Percentiles rank a stretch among this genome's conserved stretches.
Evolutionary conservation across 1,284 basidiomycete genomes (phyloP).

Genomic region (Leccinum solheimii): DNA sequence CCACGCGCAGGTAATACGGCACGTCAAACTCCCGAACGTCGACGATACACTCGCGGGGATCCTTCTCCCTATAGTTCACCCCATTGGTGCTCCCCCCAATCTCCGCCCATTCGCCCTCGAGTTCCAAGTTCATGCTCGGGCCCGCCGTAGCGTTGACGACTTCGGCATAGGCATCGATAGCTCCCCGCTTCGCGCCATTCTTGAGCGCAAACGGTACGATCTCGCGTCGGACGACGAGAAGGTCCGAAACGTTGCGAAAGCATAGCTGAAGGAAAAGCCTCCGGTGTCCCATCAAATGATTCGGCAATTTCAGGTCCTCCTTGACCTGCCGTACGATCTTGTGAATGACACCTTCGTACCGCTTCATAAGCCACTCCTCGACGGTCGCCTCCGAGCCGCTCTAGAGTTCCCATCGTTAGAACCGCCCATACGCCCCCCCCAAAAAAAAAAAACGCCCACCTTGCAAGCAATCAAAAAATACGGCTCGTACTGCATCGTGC

Average conservation of each 20-base stretch:
- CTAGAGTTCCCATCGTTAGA: constrained; percentile 40
- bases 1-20: constrained; percentile 95
- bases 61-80: constrained; percentile 57
- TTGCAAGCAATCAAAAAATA: constrained; percentile 94
- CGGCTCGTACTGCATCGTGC: constrained; percentile 89
- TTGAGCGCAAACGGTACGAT: constrained; percentile 86
- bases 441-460: constrained; percentile 44
- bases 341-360: constrained; percentile 85
- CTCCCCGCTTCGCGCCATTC: constrained; percentile 92
- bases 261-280: constrained; percentile 87
- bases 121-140: constrained; percentile 58
- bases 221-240: constrained; percentile 86
- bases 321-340: constrained; percentile 83
- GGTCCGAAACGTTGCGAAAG: constrained; percentile 92
- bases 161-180: constrained; percentile 97
- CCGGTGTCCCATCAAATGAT: constrained; percentile 92
- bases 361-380: constrained; percentile 96
- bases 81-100: constrained; percentile 43
- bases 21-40: constrained; percentile 98
- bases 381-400: constrained; percentile 85
- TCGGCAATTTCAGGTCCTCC: constrained; percentile 94
- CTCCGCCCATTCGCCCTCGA: constrained; percentile 68
- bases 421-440: background rate
- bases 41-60: constrained; percentile 89
- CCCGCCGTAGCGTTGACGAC: constrained; percentile 79